Evolutionary conservation across 2,329 filamentous ascomycete species (phyloP).

Genomic region (Cladophialophora carrionii): DNA sequence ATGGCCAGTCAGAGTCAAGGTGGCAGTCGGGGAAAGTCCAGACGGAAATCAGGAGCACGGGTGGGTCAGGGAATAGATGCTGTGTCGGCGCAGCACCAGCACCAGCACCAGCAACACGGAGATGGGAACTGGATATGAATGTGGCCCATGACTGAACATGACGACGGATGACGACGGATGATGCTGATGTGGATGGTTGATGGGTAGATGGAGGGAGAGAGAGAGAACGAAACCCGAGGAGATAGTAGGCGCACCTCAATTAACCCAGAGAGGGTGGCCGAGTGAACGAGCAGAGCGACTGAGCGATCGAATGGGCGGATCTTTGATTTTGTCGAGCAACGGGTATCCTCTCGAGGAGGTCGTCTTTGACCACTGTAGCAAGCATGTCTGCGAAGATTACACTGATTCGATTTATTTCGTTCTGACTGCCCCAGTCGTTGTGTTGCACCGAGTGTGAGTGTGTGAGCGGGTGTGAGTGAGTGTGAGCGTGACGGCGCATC

Average conservation of each 20-base stretch:
- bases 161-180: neutral
- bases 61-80: constrained; percentile 18
- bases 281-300: neutral
- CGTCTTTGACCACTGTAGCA: constrained; percentile 2
- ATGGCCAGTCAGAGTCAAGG: constrained; percentile 23
- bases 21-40: constrained; percentile 19
- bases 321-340: constrained; percentile 2
- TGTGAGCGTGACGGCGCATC: neutral
- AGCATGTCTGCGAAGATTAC: constrained; percentile 1
- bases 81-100: constrained; percentile 14
- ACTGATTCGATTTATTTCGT: neutral
- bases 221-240: neutral
- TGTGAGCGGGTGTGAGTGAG: too few species aligned
- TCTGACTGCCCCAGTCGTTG: neutral
- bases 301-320: constrained; percentile 2
- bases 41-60: constrained; percentile 21
- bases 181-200: neutral
- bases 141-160: constrained; percentile 1
- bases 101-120: neutral
- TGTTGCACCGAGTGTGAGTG: neutral
- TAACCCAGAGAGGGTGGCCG: neutral
- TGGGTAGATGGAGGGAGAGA: neutral
- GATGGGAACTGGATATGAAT: constrained; percentile 25
- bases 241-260: neutral
- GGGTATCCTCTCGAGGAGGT: neutral